phyloP scores from a whole-genome alignment of 1,139 yeast genomes.

The Taphrina flavorubra region DNA sequence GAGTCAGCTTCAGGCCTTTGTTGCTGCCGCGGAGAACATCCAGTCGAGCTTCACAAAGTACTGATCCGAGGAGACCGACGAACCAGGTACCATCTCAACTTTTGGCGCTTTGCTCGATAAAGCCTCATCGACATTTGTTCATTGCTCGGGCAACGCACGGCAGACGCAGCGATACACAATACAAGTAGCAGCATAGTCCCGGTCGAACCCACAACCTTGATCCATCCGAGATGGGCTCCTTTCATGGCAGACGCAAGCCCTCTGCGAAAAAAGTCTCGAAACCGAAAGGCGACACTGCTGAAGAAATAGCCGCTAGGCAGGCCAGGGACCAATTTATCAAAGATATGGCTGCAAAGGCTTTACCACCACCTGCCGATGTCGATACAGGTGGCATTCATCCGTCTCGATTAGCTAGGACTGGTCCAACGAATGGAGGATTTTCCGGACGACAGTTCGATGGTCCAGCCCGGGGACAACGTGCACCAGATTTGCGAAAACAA shows the following conservation, averaged over 20 bases:
- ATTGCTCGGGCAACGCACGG: neutral
- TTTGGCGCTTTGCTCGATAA: neutral
- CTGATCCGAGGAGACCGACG: neutral
- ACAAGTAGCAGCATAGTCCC: neutral
- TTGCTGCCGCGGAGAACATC: constrained; percentile 38
- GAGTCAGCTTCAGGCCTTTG: constrained; percentile 47
- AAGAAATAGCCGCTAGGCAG: constrained; percentile 28
- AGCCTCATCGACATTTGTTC: constrained; percentile 5
- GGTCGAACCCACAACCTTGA: neutral
- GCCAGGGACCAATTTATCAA: constrained; percentile 35
- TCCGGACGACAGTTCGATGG: constrained; percentile 17
- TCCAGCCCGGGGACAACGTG: constrained; percentile 33
- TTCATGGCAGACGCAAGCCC: constrained; percentile 32
- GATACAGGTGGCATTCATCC: constrained; percentile 39
- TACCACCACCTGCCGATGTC: constrained; percentile 22
- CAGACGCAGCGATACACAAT: neutral
- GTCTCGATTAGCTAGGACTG: constrained; percentile 28
- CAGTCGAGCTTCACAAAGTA: constrained; percentile 25
- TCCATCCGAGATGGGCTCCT: constrained; percentile 11
- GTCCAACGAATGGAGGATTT: constrained; percentile 1
- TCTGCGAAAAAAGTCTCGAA: constrained; percentile 25
- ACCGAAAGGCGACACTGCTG: constrained; percentile 26
- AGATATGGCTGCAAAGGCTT: constrained; percentile 34
- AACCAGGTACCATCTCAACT: constrained; percentile 14
- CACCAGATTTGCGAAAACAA: constrained; percentile 34